These are phyloP conservation scores for Lactarius akahatsu DNA, from an alignment of 768 basidiomycete species.

Conservation along the genomic window DNA sequence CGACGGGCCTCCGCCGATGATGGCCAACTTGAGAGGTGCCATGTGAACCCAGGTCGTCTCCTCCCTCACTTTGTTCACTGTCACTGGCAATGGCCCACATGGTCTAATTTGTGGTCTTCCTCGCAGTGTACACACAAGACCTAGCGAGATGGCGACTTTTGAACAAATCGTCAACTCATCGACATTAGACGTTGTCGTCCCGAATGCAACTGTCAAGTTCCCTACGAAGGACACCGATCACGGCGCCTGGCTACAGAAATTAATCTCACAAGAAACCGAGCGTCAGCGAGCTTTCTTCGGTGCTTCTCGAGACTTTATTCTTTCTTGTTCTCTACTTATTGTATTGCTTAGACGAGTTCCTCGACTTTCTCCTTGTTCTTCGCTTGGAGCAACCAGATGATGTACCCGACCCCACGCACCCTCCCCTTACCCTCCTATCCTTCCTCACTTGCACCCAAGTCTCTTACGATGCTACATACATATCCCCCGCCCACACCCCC, in stretches of 20 bases:
- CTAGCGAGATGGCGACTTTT: slow-evolving; percentile 42
- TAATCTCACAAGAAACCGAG: slow-evolving; percentile 47
- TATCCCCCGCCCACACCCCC: slow-evolving; percentile 47
- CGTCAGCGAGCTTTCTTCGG: slow-evolving; percentile 75
- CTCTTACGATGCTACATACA: slow-evolving; percentile 80
- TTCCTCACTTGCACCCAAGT: slow-evolving; percentile 72
- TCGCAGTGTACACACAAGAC: not conserved
- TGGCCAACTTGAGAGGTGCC: slow-evolving; percentile 67
- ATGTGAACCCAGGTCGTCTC: slow-evolving; percentile 1
- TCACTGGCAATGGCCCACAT: not conserved
- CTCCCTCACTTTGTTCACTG: too few relatives aligned
- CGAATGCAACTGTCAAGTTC: slow-evolving; percentile 61
- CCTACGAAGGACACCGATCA: slow-evolving; percentile 44
- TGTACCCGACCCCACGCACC: slow-evolving; percentile 30
- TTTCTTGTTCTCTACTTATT: slow-evolving; percentile 28
- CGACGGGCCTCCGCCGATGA: slow-evolving; percentile 95
- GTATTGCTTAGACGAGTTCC: slow-evolving; percentile 36
- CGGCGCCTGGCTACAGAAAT: slow-evolving; percentile 56
- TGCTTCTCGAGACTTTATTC: slow-evolving; percentile 38
- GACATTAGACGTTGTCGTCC: slow-evolving; percentile 60
- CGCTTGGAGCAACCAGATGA: slow-evolving; percentile 40
- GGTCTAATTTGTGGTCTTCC: not conserved
- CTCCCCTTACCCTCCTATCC: slow-evolving; percentile 46
- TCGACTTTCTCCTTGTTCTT: slow-evolving; percentile 29
- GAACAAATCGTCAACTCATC: slow-evolving; percentile 64